Base-by-base conservation (phyloP, 805 yeast species). In the Kuraishia piskuri region DNA sequence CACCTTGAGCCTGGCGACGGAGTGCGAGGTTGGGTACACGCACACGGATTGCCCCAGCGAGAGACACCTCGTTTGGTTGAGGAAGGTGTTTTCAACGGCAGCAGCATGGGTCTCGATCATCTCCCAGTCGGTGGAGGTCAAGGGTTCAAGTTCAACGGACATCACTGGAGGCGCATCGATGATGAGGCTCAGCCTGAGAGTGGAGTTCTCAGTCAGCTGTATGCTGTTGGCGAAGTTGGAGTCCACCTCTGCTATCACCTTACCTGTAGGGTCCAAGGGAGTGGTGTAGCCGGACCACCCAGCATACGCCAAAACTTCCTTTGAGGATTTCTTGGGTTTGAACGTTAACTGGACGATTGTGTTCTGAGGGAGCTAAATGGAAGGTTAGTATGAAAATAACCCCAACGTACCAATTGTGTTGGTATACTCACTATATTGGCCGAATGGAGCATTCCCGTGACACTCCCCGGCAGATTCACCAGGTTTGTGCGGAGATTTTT, bases 101-200 rank as follows among this genome's bases (percentile, higher is more conserved):
- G 78, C 82, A 1, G 96, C 92, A 66, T 92, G 88, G 2, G 86
- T 67, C 63, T 91, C 96, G 2, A 90, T 87, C 24, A 88, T 71
- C 58, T 91, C 97, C 97, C 97, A 92, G 63, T 92, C 99, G 4
- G 85, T 76, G 1, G 83, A 67, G 0, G 88, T 76, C 20, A 78
- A 68, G 0, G 98, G 98, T 61, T 88, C 96, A 48, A 92, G 75
- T 61, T 80, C 83, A 2, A 91, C 83, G 5, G 74, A 71, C 0
- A 90, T 81, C 46, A 68, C 74, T n/a, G 77, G 79, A 53, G 65
- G 67, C 1, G 73, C 65, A 44, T 78, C 72, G 14, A 80, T 71
- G 53, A 78, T 75, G 52, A 85, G 63, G 40, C 69, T 72, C 45
- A 86, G 55, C 1, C 69, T 65, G 2, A 80, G 63, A 21, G 57